These are phyloP conservation scores for Amanita pallidorosea DNA, from an alignment of 768 basidiomycete genomes.

Conservation along the genomic window DNA sequence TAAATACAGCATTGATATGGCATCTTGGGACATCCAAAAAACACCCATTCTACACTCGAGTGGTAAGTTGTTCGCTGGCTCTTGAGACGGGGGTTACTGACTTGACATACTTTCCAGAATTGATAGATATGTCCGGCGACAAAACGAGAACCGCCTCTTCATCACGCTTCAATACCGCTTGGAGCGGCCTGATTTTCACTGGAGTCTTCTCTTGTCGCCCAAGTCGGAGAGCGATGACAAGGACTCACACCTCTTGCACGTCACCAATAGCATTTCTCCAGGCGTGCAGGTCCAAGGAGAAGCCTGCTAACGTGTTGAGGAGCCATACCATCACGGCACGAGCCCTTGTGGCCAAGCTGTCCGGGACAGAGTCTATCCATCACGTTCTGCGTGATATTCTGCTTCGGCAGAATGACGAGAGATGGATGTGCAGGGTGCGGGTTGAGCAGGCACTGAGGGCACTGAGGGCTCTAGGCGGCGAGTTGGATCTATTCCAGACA, in stretches of 20 bases:
- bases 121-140: not conserved
- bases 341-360: conserved; percentile 5
- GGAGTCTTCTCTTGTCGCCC: conserved; percentile 5
- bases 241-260: conserved; percentile 6
- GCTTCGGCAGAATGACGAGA: conserved; percentile 3
- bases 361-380: not conserved
- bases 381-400: not conserved
- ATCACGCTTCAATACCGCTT: conserved; percentile 6
- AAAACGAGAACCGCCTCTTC: conserved; percentile 7
- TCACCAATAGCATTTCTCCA: not conserved
- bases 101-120: not conserved
- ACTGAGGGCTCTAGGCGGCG: not conserved
- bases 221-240: not conserved
- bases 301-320: not conserved
- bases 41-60: not conserved
- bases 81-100: not conserved
- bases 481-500: conserved; percentile 3
- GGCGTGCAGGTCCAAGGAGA: not conserved
- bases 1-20: not conserved
- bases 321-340: not conserved
- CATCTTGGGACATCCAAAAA: not conserved
- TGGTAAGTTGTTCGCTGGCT: not conserved
- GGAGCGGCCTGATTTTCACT: conserved; percentile 4
- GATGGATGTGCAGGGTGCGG: conserved; percentile 5
- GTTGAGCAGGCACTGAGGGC: conserved; percentile 1